These are phyloP conservation scores for Ophiocordyceps camponoti-rufipedis DNA, from an alignment of 2,329 filamentous ascomycete species.

Conservation along the genomic window DNA sequence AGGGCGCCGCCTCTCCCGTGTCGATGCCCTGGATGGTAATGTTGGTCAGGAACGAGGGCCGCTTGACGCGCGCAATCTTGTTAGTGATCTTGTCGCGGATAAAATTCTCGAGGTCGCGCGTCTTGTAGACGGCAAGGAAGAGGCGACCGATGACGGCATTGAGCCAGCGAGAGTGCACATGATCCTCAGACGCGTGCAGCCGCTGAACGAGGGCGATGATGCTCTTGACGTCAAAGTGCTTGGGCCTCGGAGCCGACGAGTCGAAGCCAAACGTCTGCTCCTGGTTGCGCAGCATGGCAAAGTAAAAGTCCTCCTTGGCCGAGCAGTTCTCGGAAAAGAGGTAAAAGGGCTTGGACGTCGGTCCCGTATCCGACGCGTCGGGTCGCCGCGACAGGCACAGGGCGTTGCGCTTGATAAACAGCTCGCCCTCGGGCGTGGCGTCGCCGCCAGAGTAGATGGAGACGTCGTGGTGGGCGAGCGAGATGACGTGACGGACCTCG, in stretches of 20 bases:
- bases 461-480: conserved; percentile 71
- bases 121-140: conserved; percentile 78
- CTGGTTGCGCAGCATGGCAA: conserved; percentile 73
- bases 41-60: conserved; percentile 74
- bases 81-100: conserved; percentile 79
- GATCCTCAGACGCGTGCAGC: conserved; percentile 81
- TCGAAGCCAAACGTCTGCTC: conserved; percentile 43
- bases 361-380: conserved; percentile 32
- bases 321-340: conserved; percentile 91
- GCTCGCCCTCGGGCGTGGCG: conserved; percentile 68
- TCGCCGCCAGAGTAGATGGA: conserved; percentile 70
- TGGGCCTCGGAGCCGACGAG: conserved; percentile 42
- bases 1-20: conserved; percentile 71
- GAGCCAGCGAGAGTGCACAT: conserved; percentile 78
- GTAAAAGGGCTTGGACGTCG: conserved; percentile 68
- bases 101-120: conserved; percentile 58
- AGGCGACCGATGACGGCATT: conserved; percentile 80
- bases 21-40: conserved; percentile 71
- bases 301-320: conserved; percentile 97
- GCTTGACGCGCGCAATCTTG: conserved; percentile 88
- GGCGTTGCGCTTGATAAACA: conserved; percentile 91
- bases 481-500: conserved; percentile 92
- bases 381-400: conserved; percentile 57
- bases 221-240: conserved; percentile 66
- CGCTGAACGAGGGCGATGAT: conserved; percentile 81